These are phyloP conservation scores for Eucommia ulmoides DNA, from an alignment of 257 asterid species.

Conservation along the genomic window DNA sequence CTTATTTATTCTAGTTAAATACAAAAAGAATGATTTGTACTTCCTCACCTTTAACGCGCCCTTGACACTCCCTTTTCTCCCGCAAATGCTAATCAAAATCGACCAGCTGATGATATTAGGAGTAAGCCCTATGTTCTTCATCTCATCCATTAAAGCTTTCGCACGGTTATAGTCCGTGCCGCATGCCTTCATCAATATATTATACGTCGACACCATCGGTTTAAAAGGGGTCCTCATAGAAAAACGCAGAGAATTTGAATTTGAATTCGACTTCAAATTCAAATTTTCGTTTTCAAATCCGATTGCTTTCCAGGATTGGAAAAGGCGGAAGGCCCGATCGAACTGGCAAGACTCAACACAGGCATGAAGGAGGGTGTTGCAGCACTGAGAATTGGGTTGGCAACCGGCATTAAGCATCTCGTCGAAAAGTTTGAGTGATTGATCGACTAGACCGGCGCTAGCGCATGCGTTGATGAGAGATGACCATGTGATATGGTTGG, in stretches of 20 bases:
- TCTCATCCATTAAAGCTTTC: constrained; percentile 79
- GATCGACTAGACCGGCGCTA: constrained; percentile 76
- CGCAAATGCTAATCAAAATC: constrained; percentile 65
- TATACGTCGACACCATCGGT: constrained; percentile 77
- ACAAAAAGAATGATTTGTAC: constrained; percentile 6
- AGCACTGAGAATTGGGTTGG: constrained; percentile 67
- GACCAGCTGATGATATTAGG: constrained; percentile 92
- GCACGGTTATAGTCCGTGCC: constrained; percentile 76
- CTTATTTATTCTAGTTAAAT: constrained; percentile 6
- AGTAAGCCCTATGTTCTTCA: constrained; percentile 64
- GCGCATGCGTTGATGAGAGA: constrained; percentile 90
- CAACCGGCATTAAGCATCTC: constrained; percentile 85
- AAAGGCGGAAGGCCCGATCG: constrained; percentile 87
- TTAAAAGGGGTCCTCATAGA: constrained; percentile 45
- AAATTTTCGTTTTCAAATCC: constrained; percentile 26
- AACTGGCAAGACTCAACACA: constrained; percentile 83
- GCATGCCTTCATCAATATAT: constrained; percentile 90
- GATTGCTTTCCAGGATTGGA: constrained; percentile 60
- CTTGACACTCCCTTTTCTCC: constrained; percentile 47
- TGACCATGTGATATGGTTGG: constrained; percentile 73
- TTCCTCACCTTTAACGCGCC: constrained; percentile 57
- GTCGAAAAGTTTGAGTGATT: constrained; percentile 51
- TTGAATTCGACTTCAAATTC: constrained; percentile 6
- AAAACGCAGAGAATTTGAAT: constrained; percentile 23
- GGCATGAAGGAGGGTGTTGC: constrained; percentile 87